These are phyloP conservation scores for Rhododendron mucronatum DNA, from an alignment of 148 eudicot species.

Conservation along the genomic window DNA sequence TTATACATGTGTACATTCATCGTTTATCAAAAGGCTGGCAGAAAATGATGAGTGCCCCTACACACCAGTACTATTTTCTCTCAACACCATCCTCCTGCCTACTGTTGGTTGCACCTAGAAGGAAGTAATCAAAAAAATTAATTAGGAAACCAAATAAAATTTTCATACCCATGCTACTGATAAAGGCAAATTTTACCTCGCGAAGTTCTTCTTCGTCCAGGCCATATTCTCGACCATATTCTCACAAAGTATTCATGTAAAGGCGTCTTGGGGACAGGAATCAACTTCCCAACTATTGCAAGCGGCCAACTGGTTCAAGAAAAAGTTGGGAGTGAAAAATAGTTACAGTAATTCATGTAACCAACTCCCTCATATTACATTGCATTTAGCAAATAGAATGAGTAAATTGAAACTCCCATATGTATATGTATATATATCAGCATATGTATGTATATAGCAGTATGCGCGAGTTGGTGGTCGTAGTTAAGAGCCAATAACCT, in stretches of 20 bases:
- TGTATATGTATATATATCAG: too few relatives aligned
- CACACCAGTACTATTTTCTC: background rate
- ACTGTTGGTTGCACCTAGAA: background rate
- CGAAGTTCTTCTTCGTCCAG: background rate
- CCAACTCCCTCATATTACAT: background rate
- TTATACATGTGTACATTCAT: background rate
- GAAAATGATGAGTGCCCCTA: background rate
- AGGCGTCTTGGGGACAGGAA: constrained; percentile 69
- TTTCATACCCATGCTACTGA: background rate
- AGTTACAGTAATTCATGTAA: background rate
- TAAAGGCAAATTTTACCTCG: background rate
- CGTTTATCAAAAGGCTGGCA: background rate
- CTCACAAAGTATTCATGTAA: constrained; percentile 43
- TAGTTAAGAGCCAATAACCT: background rate
- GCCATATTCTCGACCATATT: constrained; percentile 4
- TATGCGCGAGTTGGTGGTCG: background rate
- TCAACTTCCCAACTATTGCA: constrained; percentile 66
- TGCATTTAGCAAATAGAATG: background rate
- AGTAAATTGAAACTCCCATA: background rate
- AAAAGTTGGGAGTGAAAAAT: background rate
- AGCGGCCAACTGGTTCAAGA: constrained; percentile 76
- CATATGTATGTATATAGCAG: too few relatives aligned
- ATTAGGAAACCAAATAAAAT: background rate
- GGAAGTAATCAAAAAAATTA: background rate
- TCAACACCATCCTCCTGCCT: background rate